Evolutionary conservation across 257 asterid species (phyloP), one percentile per base, ranked within the genome.

Genomic region (Nicotiana tabacum): DNA sequence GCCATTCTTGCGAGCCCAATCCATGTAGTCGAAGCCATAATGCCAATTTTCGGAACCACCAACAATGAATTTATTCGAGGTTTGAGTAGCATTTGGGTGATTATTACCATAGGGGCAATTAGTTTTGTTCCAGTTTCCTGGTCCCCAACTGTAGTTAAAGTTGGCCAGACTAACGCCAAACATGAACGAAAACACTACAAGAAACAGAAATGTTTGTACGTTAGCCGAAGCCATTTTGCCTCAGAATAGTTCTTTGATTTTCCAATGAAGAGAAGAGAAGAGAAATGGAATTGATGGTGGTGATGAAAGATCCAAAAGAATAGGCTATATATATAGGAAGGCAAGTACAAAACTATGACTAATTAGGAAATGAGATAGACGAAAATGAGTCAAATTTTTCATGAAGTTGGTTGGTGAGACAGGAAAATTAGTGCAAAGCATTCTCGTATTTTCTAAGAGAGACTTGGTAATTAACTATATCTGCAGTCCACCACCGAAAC

Each of bases 11-110:
- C 83, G 86, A 24, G 96, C 88, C 98, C 98, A 94, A 17, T 89
- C 91, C 4, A 93, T 87, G 85, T 94, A 94, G 57, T 94, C 91
- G 37, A 85, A 90, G 32, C 96, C 97, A 51, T 88, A 94, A 6
- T 32, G 95, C 98, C 98, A 94, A 15, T 88, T 81, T 1, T 90
- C 90, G 0, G 93, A 87, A 0, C 96, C 98, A 0, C 96, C 97
- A 8, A 94, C 93, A 0, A 87, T 57, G 58, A 88, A 24, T n/a
- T 35, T 85, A n/a, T 83, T 88, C 30, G 91, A 83, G 21, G 87
- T 80, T 62, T 80, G 86, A 39, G 86, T 87, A 2, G 78, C 66
- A 82, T 87, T 90, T 3, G 33, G 83, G 88, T 77, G 91, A 9
- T 87, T 81, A 16, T 65, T 66, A 66, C 56, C 77, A 16, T 83